Base-by-base conservation (phyloP, 2,329 filamentous ascomycete species). In the Sclerotinia minor region DNA sequence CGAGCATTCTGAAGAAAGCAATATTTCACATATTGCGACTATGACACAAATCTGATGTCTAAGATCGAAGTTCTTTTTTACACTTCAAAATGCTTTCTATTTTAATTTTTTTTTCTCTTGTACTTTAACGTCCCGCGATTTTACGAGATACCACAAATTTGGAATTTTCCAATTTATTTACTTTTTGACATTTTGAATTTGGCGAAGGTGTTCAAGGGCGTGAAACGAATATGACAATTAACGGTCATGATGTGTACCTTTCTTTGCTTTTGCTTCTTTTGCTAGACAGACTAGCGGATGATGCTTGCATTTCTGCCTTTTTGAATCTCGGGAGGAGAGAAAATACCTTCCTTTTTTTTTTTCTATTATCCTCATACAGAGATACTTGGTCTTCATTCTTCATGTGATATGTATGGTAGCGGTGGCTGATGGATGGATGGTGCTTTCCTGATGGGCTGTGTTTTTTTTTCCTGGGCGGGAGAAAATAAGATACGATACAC, bases 121-220 rank as follows among this genome's bases (percentile, higher is more conserved):
- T 57, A 63, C 52, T 60, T 69, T 70, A 64, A 71, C 64, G 68
- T 68, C 65, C 69, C 65, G 61, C 70, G 65, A 55, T 66, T 71
- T 72, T 64, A 65, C 67, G 69, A 71, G 72, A 73, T 73, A 73
- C 72, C 72, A 73, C 64, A 70, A 57, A 44, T 26, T 67, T n/a
- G n/a, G n/a, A n/a, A n/a, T n/a, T 66, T 49, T 54, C 45, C 45
- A 38, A 53, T 15, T 63, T 67, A 53, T 63, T 45, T 54, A 44
- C 38, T 63, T 21, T 60, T 67, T 65, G 55, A 50, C 47, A 61
- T 61, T 32, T 60, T 61, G 54, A 63, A 63, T 67, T 53, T 53
- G n/a, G 64, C 54, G 35, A 50, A 32, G 64, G 64, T 41, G 64
- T 66, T 66, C 15, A 15, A 49, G 45, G 32, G 54, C 50, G 47